Evolutionary conservation across 768 basidiomycete genomes (phyloP), one percentile per base, ranked within the genome.

Genomic region (Leccinum obscurum): DNA sequence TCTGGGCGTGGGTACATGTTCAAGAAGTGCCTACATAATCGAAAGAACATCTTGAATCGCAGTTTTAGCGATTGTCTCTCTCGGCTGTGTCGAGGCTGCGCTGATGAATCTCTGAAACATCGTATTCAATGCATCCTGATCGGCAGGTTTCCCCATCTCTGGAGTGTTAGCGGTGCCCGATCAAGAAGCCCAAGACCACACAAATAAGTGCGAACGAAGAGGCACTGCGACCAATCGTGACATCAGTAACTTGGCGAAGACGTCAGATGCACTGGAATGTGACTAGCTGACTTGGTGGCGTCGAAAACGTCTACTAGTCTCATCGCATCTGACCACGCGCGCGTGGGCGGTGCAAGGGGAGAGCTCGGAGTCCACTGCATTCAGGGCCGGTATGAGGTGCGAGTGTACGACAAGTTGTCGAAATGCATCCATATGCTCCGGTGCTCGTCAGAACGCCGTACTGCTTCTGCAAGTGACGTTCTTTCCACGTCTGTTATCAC

Each of bases 41-140:
- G 20, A 44, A 4, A 20, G 50, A 51, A 28, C 10, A 51, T 51
- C 50, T 28, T 51, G 50, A 15, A 30, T 30, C 8, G 50, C 22
- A 9, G 15, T 9, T 15, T 6, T 1, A 32, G 41, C 24, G 24
- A 54, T 17, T 17, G n/a, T n/a, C 11, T 8, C 15, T 8, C 49
- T 20, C 15, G 5, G 52, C 62, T 50, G 52, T 54, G 57, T 35
- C 41, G 39, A 35, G 57, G 48, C 64, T 62, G 64, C 49, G 64
- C 17, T 59, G 52, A 56, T 49, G 44, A 46, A 46, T 49, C 6
- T 35, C 9, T 9, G 44, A 13, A 44, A 50, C 28, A 24, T 56
- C 28, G 0, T 4, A 32, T 24, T 32, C 26, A 15, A 34, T 3
- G 26, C 13, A 41, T 26, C 7, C 35, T 22, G 13, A 37, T 49